Base-by-base conservation (phyloP, 2,329 filamentous ascomycete genomes). In the Paraconiothyrium brasiliense region DNA sequence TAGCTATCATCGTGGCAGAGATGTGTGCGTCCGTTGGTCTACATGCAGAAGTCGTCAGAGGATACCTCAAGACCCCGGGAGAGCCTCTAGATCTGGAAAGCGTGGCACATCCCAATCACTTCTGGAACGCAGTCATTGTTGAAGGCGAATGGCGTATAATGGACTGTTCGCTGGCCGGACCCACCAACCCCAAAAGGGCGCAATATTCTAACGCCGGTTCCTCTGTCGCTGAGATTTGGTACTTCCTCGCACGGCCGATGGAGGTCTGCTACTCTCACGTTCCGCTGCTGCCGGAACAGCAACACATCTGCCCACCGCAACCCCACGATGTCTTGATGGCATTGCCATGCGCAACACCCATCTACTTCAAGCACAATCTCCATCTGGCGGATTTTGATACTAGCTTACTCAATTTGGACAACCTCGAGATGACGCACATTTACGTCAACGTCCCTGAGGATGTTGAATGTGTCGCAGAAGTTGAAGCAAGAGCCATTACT, bases 221-320 rank as follows among this genome's bases (percentile, higher is more conserved):
- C 61, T 87, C 89, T 47, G 83, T 86, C 1, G 93, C 95, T 0
- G 95, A 99, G 69, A 84, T 84, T 35, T 98, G 93, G 90, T 99
- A 94, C 85, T 99, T 99, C 81, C 87, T 99, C n/a, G 84, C 92
- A 0, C 87, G 92, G 9, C 96, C 96, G 6, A 87, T 90, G 49
- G 93, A 99, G 78, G 87, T 94, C 9, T 98, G 94, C 83, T 99
- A 94, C 85, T 97, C 95, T 1, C 95, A 99, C 78, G 90, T 99
- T 24, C 94, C 95, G 5, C 87, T 97, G 58, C 87, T 93, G 59
- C 91, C 93, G 56, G 86, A 90, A 61, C 94, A 98, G 72, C 95
- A 99, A 77, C 95, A 98, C 74, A 90, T 99, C 59, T 94, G 94
- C 62, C 95, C 95, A 16, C 89, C 93, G 0, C 89, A 97, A 27